These are phyloP conservation scores for Thamnidium elegans DNA, from an alignment of 192 early-diverging fungal species.

Conservation along the genomic window DNA sequence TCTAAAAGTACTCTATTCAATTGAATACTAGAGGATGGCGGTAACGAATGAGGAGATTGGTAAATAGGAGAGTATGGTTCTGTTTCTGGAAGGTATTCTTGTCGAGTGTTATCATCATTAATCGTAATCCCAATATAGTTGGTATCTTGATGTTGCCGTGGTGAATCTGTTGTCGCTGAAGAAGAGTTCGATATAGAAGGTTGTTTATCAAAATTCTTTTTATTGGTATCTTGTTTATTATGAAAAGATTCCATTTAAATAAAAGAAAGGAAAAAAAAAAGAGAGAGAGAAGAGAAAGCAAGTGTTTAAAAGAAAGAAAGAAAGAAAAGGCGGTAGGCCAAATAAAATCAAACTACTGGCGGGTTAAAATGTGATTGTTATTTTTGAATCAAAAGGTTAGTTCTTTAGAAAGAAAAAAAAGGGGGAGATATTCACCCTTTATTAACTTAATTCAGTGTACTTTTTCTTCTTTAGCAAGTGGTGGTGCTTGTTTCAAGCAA, in stretches of 20 bases:
- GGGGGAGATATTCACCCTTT: too few relatives aligned
- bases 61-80: background rate
- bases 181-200: background rate
- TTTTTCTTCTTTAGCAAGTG: too few relatives aligned
- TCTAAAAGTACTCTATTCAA: background rate
- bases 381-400: background rate
- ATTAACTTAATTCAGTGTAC: too few relatives aligned
- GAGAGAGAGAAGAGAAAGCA: background rate
- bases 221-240: slow-evolving; percentile 2
- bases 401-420: background rate
- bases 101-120: slow-evolving; percentile 19
- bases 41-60: background rate
- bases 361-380: too few relatives aligned
- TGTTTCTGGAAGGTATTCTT: background rate
- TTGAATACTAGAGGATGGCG: slow-evolving; percentile 1
- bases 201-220: slow-evolving; percentile 3
- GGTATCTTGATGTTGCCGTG: slow-evolving; percentile 13
- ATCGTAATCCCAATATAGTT: slow-evolving; percentile 40
- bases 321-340: too few relatives aligned
- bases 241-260: background rate
- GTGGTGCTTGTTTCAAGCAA: too few relatives aligned
- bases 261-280: background rate
- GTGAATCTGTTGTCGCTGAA: background rate
- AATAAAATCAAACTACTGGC: too few relatives aligned
- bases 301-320: background rate